phyloP scores from a whole-genome alignment of 225 moss, liverwort and hornwort genomes.

The Polytrichum formosum region DNA sequence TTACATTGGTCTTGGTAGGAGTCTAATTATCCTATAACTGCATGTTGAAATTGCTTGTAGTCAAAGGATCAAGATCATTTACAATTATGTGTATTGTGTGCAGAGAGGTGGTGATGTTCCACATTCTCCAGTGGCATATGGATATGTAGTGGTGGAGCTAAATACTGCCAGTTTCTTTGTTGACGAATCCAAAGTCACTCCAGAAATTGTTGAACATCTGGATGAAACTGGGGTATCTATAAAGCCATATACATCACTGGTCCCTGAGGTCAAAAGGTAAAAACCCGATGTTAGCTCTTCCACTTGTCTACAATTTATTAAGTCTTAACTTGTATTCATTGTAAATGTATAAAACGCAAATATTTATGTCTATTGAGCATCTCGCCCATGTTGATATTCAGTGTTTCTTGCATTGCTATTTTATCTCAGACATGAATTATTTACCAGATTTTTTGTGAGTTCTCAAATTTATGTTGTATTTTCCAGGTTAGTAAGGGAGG shows the following conservation, averaged over 20 bases:
- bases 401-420: too few species aligned
- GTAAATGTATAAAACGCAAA: too few species aligned
- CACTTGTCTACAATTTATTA: too few species aligned
- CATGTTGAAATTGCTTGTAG: neutral
- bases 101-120: slow-evolving; percentile 97
- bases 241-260: slow-evolving; percentile 67
- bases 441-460: too few species aligned
- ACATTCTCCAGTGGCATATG: slow-evolving; percentile 89
- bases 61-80: neutral
- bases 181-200: slow-evolving; percentile 65
- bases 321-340: too few species aligned
- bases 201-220: slow-evolving; percentile 71
- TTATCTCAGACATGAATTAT: too few species aligned
- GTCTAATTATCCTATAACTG: neutral
- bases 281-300: neutral
- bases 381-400: too few species aligned
- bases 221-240: slow-evolving; percentile 60
- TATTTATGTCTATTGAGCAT: too few species aligned
- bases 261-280: slow-evolving; percentile 75
- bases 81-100: slow-evolving; percentile 6
- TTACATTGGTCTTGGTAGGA: too few species aligned
- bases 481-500: slow-evolving; percentile 66
- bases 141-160: slow-evolving; percentile 80
- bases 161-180: slow-evolving; percentile 81
- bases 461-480: slow-evolving; percentile 1